Base-by-base conservation (phyloP, 495 filamentous ascomycete species). In the Penicillium antarcticum region DNA sequence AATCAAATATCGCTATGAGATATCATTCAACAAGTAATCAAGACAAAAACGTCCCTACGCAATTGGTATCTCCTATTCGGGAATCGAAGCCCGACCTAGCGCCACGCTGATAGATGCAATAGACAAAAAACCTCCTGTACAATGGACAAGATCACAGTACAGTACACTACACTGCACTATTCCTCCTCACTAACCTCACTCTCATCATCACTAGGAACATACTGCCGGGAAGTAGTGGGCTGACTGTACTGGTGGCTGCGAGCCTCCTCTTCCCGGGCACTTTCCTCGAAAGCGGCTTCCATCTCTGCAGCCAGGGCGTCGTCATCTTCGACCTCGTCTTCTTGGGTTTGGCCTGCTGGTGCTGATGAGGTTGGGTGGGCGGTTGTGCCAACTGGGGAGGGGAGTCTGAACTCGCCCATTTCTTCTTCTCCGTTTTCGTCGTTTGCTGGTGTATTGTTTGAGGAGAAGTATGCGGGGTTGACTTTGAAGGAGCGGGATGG, bases 131-230 rank as follows among this genome's bases (percentile, higher is more conserved):
- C 26, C 9, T 29, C 26, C 7, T 29, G 26, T 4, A 29, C 26
- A 29, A 29, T 10, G 5, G 7, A 29, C 5, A 29, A 29, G 9
- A 29, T 29, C 21, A 23, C 21, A 23, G 21, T 23, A 23, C 21
- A 23, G 21, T 23, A 23, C 21, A 29, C 5, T 29, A 29, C 26
- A 29, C 5, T 29, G 26, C 26, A 29, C 8, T 52, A 78, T 54
- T 78, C 74, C 52, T 78, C 74, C 51, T 78, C 74, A 33, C 74
- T 78, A 19, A 78, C 69, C 52, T 78, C 74, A 39, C 74, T 78
- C 53, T 78, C 74, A 51, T 78, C 74, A 18, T 76, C 73, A 52
- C 73, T 76, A 16, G 61, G 52, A 23, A 70, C 59, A 48, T 71
- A 76, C 24, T 66, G 65, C 19, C 63, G 56, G n/a, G 60, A 57